Base-by-base conservation (phyloP, 345 rosid species). In the Gossypium raimondii region DNA sequence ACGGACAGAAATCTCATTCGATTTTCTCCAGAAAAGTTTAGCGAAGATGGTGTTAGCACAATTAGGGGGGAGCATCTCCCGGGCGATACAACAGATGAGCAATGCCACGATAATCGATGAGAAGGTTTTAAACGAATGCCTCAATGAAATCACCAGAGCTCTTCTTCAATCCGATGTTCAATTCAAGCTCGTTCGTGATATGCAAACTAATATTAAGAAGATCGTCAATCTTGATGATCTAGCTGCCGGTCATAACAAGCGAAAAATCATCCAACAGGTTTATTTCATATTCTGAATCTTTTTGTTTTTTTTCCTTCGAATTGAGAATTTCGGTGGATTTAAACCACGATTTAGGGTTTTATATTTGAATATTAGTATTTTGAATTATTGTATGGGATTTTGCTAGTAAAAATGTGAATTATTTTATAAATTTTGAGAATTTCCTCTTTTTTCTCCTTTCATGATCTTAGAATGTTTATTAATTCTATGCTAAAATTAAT, bases 211-310 rank as follows among this genome's bases (percentile, higher is more conserved):
- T 73, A 94, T 91, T 66, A 93, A 94, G 90, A 87, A 86, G 74
- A 91, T 94, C 60, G 98, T 93, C 80, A 94, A 94, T 75, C 92
- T 94, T 34, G 93, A 89, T 29, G 97, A 94, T 67, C 93, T 94
- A 47, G 98, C 98, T 57, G 97, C 98, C 9, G 98, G 98, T 8
- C 98, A 94, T 82, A 93, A 94, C 84, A 92, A 89, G 90, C 93
- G 94, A 76, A 78, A 76, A 75, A 95, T 95, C 85, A 95, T 95
- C 77, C 97, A 95, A 74, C 92, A 93, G 83, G 97, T 93, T 14
- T 53, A 13, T 55, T 56, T 57, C 29, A 7, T 3, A 48, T 48
- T 48, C 0, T 12, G 3, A 24, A 13, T 13, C 20, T 24, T 72
- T 58, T 0, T 56, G 27, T 10, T 29, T 9, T 58, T 34, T 17